phyloP scores from a whole-genome alignment of 1,284 basidiomycete species.

The Trichosporon faecale region DNA sequence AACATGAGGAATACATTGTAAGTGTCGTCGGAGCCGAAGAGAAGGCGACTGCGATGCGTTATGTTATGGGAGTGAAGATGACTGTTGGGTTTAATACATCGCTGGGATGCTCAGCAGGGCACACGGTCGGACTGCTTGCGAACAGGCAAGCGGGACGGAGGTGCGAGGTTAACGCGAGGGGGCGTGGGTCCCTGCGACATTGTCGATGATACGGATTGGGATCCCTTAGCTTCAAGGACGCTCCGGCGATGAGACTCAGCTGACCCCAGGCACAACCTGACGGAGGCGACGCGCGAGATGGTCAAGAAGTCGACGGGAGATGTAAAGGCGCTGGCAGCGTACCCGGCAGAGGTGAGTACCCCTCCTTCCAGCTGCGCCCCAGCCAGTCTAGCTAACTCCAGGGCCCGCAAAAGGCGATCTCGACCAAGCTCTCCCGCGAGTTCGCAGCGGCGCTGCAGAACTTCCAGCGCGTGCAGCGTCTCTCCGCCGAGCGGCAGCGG shows the following conservation, averaged over 20 bases:
- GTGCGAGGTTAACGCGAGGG: too few relatives aligned
- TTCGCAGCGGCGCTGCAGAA: constrained; percentile 82
- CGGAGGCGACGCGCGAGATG: constrained; percentile 89
- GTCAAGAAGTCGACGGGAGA: constrained; percentile 90
- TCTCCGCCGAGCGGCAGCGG: constrained; percentile 80
- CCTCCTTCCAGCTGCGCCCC: background rate
- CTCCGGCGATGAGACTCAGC: background rate
- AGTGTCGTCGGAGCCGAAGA: constrained; percentile 23
- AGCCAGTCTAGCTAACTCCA: constrained; percentile 17
- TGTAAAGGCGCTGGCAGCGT: constrained; percentile 74
- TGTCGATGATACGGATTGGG: background rate
- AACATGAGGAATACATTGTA: constrained; percentile 58
- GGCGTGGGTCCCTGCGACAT: background rate
- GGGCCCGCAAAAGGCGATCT: constrained; percentile 52
- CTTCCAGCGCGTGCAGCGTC: constrained; percentile 87
- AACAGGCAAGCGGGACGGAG: too few relatives aligned
- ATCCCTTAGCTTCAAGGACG: too few relatives aligned
- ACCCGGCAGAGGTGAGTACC: constrained; percentile 57
- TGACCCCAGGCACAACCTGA: constrained; percentile 64
- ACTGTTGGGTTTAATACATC: too few relatives aligned
- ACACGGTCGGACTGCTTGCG: too few relatives aligned
- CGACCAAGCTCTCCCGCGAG: constrained; percentile 90
- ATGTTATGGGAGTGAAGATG: background rate
- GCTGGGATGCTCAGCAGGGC: too few relatives aligned
- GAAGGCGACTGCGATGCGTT: background rate